Conservation (phyloP, 2,329 filamentous ascomycete genomes). For the Seiridium unicorne region DNA sequence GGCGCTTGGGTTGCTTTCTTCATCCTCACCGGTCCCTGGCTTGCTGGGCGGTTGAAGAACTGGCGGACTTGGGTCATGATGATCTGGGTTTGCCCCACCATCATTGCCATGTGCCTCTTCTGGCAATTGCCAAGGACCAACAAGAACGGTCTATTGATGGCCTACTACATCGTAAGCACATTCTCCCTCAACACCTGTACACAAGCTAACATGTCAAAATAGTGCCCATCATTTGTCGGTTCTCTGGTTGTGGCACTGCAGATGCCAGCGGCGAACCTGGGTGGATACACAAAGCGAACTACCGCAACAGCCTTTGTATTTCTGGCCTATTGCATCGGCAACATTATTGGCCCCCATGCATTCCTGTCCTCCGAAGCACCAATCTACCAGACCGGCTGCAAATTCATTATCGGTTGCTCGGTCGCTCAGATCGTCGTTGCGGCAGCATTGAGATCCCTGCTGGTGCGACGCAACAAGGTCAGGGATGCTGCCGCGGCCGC, state of each 20-base stretch:
- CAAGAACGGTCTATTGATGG: slow-evolving; percentile 46
- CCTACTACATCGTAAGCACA: slow-evolving; percentile 47
- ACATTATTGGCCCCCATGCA: slow-evolving; percentile 43
- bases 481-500: slow-evolving; percentile 24
- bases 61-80: slow-evolving; percentile 51
- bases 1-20: slow-evolving; percentile 53
- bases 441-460: slow-evolving; percentile 29
- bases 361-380: slow-evolving; percentile 44
- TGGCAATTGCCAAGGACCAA: slow-evolving; percentile 45
- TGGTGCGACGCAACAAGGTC: slow-evolving; percentile 36
- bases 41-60: slow-evolving; percentile 49
- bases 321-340: slow-evolving; percentile 44
- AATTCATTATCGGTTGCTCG: slow-evolving; percentile 46
- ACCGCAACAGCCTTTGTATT: slow-evolving; percentile 43
- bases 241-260: slow-evolving; percentile 53
- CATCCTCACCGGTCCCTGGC: slow-evolving; percentile 49
- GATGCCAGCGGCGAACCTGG: slow-evolving; percentile 46
- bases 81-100: slow-evolving; percentile 48
- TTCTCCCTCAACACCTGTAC: slow-evolving; percentile 21
- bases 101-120: slow-evolving; percentile 45
- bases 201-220: no score
- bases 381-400: slow-evolving; percentile 50
- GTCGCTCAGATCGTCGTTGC: slow-evolving; percentile 38
- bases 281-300: slow-evolving; percentile 46
- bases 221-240: slow-evolving; percentile 29